Conservation (phyloP, 176 grass and related monocot genomes). For the Eragrostis nindensis region DNA sequence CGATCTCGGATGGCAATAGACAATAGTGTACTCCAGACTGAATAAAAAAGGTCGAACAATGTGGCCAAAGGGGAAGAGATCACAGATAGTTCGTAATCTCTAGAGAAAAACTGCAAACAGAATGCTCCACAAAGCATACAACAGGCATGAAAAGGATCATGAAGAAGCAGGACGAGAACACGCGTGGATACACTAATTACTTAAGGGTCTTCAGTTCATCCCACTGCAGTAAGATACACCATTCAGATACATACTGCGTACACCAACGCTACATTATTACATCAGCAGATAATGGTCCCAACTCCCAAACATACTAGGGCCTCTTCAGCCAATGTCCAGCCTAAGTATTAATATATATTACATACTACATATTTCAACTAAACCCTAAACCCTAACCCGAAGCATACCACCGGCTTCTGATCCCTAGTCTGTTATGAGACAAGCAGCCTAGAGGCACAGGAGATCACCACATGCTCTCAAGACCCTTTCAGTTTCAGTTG, state of each 20-base stretch:
- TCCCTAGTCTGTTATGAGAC: neutral
- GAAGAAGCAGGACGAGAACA: neutral
- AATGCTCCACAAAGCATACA: too few species aligned
- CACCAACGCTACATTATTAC: neutral
- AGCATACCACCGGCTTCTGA: neutral
- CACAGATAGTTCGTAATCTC: too few species aligned
- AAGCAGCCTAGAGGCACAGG: neutral
- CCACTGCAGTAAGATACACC: neutral
- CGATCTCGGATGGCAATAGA: too few species aligned
- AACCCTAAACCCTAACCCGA: neutral
- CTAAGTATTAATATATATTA: neutral
- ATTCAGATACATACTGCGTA: neutral
- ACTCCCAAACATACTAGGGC: neutral
- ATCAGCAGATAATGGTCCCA: neutral
- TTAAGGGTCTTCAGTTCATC: neutral
- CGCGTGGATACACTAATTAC: neutral
- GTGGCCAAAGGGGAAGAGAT: too few species aligned
- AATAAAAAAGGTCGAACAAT: too few species aligned
- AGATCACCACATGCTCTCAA: neutral
- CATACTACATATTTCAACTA: neutral
- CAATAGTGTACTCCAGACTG: too few species aligned
- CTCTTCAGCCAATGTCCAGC: neutral
- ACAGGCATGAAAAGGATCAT: neutral
- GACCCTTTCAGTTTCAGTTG: neutral
- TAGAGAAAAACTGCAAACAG: too few species aligned